Evolutionary conservation across 306 rosid species (phyloP).

Genomic region (Delonix regia): DNA sequence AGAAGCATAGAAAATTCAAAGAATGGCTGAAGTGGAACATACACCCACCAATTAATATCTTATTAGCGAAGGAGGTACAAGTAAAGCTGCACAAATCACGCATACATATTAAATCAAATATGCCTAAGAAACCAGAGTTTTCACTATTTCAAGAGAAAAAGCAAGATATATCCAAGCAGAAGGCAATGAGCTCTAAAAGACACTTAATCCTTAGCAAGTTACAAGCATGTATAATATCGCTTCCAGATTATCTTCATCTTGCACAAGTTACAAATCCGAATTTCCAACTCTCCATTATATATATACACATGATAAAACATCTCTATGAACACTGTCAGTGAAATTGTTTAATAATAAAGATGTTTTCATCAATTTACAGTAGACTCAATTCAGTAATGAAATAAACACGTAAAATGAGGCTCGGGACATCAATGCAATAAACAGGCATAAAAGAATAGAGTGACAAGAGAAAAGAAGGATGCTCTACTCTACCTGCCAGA

Average conservation of each 20-base stretch:
- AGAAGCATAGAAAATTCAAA: not conserved
- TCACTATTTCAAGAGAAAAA: not conserved
- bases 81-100: not conserved
- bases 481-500: slow-evolving; percentile 87
- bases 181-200: slow-evolving; percentile 5
- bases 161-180: slow-evolving; percentile 11
- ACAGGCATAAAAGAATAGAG: not conserved
- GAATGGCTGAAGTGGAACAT: slow-evolving; percentile 17
- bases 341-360: not conserved
- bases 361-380: not conserved
- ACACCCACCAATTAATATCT: not conserved
- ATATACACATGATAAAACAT: not conserved
- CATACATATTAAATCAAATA: not conserved
- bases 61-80: not conserved
- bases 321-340: not conserved
- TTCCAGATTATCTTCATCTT: slow-evolving; percentile 22
- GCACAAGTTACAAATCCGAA: slow-evolving; percentile 5
- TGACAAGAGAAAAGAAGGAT: not conserved
- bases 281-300: slow-evolving; percentile 6
- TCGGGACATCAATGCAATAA: not conserved
- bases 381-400: slow-evolving; percentile 5
- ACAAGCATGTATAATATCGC: slow-evolving; percentile 25
- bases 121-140: slow-evolving; percentile 11
- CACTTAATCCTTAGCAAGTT: slow-evolving; percentile 1
- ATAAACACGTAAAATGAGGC: not conserved